Evolutionary conservation across 2,329 filamentous ascomycete genomes (phyloP), one percentile per base, ranked within the genome.

Genomic region (Penicillium sp.): DNA sequence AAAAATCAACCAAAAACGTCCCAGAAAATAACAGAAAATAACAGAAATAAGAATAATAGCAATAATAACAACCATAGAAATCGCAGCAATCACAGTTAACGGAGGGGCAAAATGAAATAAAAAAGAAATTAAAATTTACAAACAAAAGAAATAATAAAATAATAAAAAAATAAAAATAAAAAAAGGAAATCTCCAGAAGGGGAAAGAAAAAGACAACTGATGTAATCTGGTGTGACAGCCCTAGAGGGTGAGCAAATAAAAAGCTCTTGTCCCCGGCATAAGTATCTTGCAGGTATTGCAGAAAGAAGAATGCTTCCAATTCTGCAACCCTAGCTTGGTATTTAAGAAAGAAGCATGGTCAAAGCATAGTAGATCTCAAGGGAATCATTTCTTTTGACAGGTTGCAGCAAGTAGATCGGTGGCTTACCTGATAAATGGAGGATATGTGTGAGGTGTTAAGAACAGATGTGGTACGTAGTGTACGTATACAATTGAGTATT

Each of bases 211-310:
- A 60, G 64, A 61, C 60, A 56, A 67, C 66, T 61, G 61, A 57
- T 61, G 58, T 65, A 64, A 66, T 66, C 57, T 42, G 49, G 63
- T 66, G 64, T 55, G 57, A 66, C 60, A 43, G 42, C 29, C 45
- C 3, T 35, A 9, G 13, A 17, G n/a, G 6, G 3, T 50, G 49
- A 54, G 42, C 55, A 59, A 62, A 55, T 56, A 36, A 58, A 55
- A 42, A 49, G 35, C 44, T 53, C 56, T 54, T 45, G 44, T 15
- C n/a, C n/a, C 31, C 21, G 39, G 6, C 29, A 35, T 21, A 53
- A 47, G 58, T 68, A 62, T 60, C 53, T 59, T 60, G 62, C 57
- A 65, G 63, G 55, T 59, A 63, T 47, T 56, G 59, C 56, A 60
- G 62, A 58, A 63, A 58, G 61, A 59, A 64, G 51, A 56, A 25